phyloP scores from a whole-genome alignment of 345 rosid species.

The Populus ilicifolia region DNA sequence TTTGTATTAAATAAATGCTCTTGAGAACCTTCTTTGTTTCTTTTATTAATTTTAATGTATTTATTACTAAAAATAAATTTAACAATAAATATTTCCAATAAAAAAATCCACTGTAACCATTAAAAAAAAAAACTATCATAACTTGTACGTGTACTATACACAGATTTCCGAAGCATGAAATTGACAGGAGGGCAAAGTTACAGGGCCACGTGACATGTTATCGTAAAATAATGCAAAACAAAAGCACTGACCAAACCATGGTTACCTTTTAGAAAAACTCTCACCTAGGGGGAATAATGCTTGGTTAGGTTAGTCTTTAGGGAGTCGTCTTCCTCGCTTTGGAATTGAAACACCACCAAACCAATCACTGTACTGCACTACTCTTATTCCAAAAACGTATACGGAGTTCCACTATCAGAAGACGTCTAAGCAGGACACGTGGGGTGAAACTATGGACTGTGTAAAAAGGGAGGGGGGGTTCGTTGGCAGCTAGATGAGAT shows the following conservation, averaged over 20 bases:
- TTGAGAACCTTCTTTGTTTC: too few relatives aligned
- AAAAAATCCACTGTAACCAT: too few relatives aligned
- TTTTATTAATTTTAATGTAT: too few relatives aligned
- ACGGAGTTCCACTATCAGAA: too few relatives aligned
- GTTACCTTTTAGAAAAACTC: neutral
- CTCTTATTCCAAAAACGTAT: neutral
- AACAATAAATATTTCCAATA: too few relatives aligned
- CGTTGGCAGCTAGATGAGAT: neutral
- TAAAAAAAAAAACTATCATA: too few relatives aligned
- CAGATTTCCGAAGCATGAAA: conserved; percentile 13
- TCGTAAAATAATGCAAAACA: neutral
- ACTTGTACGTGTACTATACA: neutral
- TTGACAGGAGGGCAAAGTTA: conserved; percentile 15
- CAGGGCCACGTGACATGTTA: conserved; percentile 12
- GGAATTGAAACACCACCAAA: neutral
- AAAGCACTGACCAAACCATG: neutral
- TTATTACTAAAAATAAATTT: too few relatives aligned
- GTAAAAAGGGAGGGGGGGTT: neutral
- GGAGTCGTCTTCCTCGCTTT: neutral
- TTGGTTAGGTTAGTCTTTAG: neutral
- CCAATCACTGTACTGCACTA: neutral
- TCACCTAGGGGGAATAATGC: neutral
- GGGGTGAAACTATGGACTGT: neutral
- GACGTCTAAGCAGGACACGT: neutral
- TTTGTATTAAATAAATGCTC: too few relatives aligned